These are phyloP conservation scores for Hibiscus trionum DNA, from an alignment of 345 rosid species.

Conservation along the genomic window DNA sequence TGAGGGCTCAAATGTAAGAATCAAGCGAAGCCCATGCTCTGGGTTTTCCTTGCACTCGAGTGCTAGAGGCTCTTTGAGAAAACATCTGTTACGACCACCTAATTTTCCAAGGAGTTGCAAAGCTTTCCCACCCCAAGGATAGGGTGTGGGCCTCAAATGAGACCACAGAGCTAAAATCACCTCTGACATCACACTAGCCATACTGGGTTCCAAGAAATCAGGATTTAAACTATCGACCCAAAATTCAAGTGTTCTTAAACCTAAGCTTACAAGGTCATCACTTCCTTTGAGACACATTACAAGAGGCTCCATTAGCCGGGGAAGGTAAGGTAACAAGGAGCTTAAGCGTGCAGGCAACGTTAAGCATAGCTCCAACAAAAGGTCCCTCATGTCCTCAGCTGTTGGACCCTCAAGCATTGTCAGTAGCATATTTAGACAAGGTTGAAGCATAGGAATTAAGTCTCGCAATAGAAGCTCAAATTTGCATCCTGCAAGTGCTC, in stretches of 20 bases:
- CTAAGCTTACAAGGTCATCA: conserved; percentile 82
- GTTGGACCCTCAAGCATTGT: conserved; percentile 96
- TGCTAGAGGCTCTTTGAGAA: too few relatives aligned
- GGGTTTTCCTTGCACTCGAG: conserved; percentile 6
- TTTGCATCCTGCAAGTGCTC: too few relatives aligned
- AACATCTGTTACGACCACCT: too few relatives aligned
- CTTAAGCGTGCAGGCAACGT: conserved; percentile 96
- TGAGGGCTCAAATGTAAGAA: conserved; percentile 92
- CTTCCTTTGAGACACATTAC: conserved; percentile 77
- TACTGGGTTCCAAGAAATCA: conserved; percentile 92
- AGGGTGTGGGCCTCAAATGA: too few relatives aligned
- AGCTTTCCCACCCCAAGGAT: too few relatives aligned
- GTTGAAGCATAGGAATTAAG: conserved; percentile 67
- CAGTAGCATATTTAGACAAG: conserved; percentile 84
- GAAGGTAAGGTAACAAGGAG: conserved; percentile 83
- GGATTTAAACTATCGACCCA: conserved; percentile 99
- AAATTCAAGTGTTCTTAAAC: conserved; percentile 92
- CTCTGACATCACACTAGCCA: conserved; percentile 96
- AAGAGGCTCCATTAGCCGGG: conserved; percentile 93
- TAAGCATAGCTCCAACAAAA: conserved; percentile 86
- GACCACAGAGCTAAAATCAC: conserved; percentile 59
- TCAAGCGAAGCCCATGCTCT: conserved; percentile 93
- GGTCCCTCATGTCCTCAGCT: conserved; percentile 91
- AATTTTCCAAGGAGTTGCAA: too few relatives aligned
- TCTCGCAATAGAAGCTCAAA: too few relatives aligned